These are phyloP conservation scores for Ilyonectria sp. DNA, from an alignment of 2,329 filamentous ascomycete species.

Conservation along the genomic window DNA sequence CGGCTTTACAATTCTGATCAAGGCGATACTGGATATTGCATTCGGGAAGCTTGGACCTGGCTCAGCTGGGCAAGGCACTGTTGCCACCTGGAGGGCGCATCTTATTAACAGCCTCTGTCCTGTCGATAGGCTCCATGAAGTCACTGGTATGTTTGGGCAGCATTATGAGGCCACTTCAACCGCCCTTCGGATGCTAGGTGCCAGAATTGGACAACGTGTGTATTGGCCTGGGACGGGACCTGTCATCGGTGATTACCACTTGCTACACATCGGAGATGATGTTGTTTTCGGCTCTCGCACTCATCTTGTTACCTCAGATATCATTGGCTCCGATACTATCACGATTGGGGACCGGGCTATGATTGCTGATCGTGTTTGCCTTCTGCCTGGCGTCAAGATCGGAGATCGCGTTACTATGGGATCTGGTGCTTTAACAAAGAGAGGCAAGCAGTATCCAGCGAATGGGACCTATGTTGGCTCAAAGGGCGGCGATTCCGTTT, in stretches of 20 bases:
- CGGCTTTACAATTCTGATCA: slow-evolving; percentile 58
- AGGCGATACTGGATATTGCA: slow-evolving; percentile 56
- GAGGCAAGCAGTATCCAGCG: slow-evolving; percentile 60
- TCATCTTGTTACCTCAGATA: slow-evolving; percentile 68
- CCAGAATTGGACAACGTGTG: slow-evolving; percentile 65
- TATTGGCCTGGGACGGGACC: slow-evolving; percentile 73
- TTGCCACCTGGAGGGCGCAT: slow-evolving; percentile 61
- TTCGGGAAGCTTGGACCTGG: slow-evolving; percentile 57
- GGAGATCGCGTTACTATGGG: slow-evolving; percentile 67
- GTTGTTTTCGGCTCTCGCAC: slow-evolving; percentile 73
- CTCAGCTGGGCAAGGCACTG: slow-evolving; percentile 50
- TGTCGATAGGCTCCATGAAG: slow-evolving; percentile 59
- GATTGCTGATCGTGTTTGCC: slow-evolving; percentile 69
- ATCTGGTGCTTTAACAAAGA: slow-evolving; percentile 66
- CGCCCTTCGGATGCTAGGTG: slow-evolving; percentile 65
- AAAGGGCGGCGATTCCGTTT: slow-evolving; percentile 65
- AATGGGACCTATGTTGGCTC: slow-evolving; percentile 67
- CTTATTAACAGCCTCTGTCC: slow-evolving; percentile 63
- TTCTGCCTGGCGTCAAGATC: slow-evolving; percentile 66
- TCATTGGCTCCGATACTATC: slow-evolving; percentile 62
- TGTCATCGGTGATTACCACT: slow-evolving; percentile 67
- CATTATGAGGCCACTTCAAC: slow-evolving; percentile 70
- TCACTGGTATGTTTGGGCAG: slow-evolving; percentile 66
- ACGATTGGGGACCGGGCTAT: slow-evolving; percentile 65
- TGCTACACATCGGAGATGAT: slow-evolving; percentile 69